A percentile compares a stretch with the other conserved stretches of the same genome.
phyloP scores from a whole-genome alignment of 805 yeast species.

The Priceomyces melissophilus region DNA sequence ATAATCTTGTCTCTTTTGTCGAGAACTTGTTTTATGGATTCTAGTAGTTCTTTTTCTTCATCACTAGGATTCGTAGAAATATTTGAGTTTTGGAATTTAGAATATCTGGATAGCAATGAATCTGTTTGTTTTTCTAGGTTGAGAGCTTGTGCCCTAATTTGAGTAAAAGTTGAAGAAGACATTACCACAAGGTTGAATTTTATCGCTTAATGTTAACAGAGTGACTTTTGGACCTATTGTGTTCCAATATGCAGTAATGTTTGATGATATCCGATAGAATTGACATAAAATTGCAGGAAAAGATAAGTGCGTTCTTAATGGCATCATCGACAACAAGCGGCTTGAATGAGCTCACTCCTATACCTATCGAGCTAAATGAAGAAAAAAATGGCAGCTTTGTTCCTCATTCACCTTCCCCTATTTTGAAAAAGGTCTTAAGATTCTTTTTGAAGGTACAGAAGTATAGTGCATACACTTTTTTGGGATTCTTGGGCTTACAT shows the following conservation, averaged over 20 bases:
- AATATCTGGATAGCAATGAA: constrained; percentile 40
- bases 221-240: too few species aligned
- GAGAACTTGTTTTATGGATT: constrained; percentile 22
- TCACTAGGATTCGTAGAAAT: constrained; percentile 18
- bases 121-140: constrained; percentile 73
- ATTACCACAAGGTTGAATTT: constrained; percentile 7
- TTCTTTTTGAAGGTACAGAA: constrained; percentile 42
- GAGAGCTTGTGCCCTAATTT: constrained; percentile 65
- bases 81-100: constrained; percentile 24
- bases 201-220: too few species aligned
- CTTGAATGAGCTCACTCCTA: constrained; percentile 1
- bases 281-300: too few species aligned
- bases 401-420: not conserved
- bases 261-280: too few species aligned
- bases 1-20: constrained; percentile 50
- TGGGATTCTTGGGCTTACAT: constrained; percentile 57
- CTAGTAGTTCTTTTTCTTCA: constrained; percentile 21
- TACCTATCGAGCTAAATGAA: not conserved
- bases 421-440: constrained; percentile 9
- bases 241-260: too few species aligned
- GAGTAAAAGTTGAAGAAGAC: constrained; percentile 54
- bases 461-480: constrained; percentile 58
- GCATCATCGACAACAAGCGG: too few species aligned
- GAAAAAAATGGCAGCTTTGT: not conserved
- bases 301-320: too few species aligned